Conservation (phyloP, 495 filamentous ascomycete species). For the Penicillium canescens region DNA sequence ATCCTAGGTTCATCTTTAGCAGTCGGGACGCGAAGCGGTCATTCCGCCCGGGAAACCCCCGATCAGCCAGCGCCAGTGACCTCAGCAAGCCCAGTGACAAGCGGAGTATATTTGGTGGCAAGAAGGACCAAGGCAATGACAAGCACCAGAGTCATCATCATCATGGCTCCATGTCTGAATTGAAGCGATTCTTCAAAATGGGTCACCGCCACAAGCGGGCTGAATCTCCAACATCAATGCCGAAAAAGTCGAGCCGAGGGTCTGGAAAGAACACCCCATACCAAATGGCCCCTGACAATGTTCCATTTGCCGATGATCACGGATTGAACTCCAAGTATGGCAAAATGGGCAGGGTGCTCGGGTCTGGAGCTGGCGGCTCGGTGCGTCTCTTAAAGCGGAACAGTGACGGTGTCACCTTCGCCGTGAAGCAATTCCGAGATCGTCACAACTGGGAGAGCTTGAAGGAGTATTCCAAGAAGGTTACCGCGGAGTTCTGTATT, state of each 20-base stretch:
- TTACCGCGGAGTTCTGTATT: conserved; percentile 99
- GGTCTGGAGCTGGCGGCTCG: conserved; percentile 92
- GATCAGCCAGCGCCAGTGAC: conserved; percentile 49
- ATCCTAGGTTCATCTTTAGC: conserved; percentile 84
- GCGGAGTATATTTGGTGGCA: conserved; percentile 49
- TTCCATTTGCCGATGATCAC: conserved; percentile 94
- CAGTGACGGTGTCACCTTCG: conserved; percentile 88
- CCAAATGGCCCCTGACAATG: conserved; percentile 57
- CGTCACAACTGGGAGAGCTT: conserved; percentile 91
- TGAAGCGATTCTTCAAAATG: conserved; percentile 89
- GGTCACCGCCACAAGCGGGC: conserved; percentile 66
- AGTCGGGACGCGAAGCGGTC: conserved; percentile 53
- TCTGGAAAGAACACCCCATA: conserved; percentile 58
- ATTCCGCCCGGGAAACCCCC: conserved; percentile 38
- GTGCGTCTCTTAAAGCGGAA: conserved; percentile 92
- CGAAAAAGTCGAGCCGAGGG: conserved; percentile 46
- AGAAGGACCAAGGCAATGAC: conserved; percentile 39
- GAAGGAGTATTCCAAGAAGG: conserved; percentile 96
- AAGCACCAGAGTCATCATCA: conserved; percentile 38
- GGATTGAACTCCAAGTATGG: conserved; percentile 90
- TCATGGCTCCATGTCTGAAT: conserved; percentile 87
- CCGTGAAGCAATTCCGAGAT: conserved; percentile 94
- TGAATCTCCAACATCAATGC: conserved; percentile 55
- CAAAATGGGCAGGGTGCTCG: conserved; percentile 89
- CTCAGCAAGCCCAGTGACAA: conserved; percentile 45